Evolutionary conservation across 345 rosid genomes (phyloP).

Genomic region (Corchorus olitorius): DNA sequence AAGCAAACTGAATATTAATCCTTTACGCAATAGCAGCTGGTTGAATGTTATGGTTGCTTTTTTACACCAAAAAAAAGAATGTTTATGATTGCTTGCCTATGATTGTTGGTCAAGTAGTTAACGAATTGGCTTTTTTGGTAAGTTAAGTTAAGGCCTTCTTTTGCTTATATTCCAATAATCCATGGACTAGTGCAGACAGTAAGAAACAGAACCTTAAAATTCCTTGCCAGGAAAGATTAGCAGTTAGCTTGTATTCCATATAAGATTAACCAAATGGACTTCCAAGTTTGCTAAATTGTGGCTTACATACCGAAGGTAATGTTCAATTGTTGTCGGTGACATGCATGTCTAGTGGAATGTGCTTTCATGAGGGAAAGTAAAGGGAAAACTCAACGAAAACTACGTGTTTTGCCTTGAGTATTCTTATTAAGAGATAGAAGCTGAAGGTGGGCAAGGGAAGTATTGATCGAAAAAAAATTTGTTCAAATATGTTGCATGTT

Average conservation of each 20-base stretch:
- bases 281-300: background rate
- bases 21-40: background rate
- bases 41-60: background rate
- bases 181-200: background rate
- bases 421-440: slow-evolving; percentile 11
- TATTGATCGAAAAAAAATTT: background rate
- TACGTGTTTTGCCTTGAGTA: background rate
- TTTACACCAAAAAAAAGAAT: too few species aligned
- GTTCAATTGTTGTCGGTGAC: background rate
- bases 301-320: background rate
- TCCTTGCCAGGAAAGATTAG: background rate
- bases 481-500: background rate
- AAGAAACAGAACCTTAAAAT: background rate
- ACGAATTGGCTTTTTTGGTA: background rate
- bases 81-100: background rate
- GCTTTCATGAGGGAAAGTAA: background rate
- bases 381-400: background rate
- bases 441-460: background rate
- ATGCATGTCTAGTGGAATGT: too few species aligned
- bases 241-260: background rate
- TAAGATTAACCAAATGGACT: background rate
- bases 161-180: background rate
- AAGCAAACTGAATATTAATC: background rate
- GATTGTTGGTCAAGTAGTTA: slow-evolving; percentile 3
- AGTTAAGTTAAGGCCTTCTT: background rate